Evolutionary conservation across 352 stramenopile genomes (phyloP), one percentile per base, ranked within the genome.

Genomic region (Pythium brassicae): DNA sequence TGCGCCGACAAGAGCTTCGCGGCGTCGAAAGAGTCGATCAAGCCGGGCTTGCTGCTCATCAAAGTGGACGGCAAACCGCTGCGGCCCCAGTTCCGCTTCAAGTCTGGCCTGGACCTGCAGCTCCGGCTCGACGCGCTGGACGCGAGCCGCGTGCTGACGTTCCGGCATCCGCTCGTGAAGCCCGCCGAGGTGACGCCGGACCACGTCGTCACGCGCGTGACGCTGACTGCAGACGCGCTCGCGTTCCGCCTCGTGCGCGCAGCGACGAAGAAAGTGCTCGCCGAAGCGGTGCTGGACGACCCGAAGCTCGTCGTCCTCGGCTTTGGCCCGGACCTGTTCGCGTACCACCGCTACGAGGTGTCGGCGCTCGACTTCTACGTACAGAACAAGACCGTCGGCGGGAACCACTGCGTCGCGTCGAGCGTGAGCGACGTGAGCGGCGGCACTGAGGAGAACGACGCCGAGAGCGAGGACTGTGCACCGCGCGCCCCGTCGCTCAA

Each of bases 291-390:
- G 44, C 49, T 93, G 19, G 68, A 77, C 27, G 58, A 68, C 2
- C 80, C 80, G 25, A 45, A 63, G 1, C 66, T 95, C 14, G 52
- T 62, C 4, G 87, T 95, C 44, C 67, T 71, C 49, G 86, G 86
- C 0, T 94, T 85, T 65, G 86, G 86, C 0, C 83, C 84, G 0
- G 78, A 75, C 25, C 67, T 94, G 15, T 95, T 94, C 51, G 83
- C 77, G 19, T 95, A 83, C 35, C 86, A 95, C 59, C 68, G 72
- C 14, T 95, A 94, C 52, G 71, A 87, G 23, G 50, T 90, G 11
- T 52, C 68, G 27, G 76, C 89, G 20, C 56, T 57, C 12, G 80
- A 88, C 19, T 95, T 92, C 66, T 95, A 80, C 50, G 55, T 94
- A 9, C 83, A 94, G 60, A 91, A 83, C 34, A 83, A 80, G 51